Base-by-base conservation (phyloP, 2,329 filamentous ascomycete genomes). In the Hymenotorrendiella dingleyae region DNA sequence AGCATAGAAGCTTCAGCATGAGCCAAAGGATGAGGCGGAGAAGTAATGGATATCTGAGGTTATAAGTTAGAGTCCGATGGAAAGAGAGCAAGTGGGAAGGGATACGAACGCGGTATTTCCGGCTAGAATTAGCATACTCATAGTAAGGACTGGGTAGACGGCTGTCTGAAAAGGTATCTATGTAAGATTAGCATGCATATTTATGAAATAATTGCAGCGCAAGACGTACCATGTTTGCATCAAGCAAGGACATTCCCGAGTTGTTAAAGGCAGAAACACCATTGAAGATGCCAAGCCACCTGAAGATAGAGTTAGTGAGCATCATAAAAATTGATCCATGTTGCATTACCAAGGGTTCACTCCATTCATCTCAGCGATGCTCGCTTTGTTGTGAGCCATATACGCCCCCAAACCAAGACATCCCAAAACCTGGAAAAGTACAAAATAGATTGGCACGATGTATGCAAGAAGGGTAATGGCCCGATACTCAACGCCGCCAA, bases 191-290 rank as follows among this genome's bases (percentile, higher is more conserved):
- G 11, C 21, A 41, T 2, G 12, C 14, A 16, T 32, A 27, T 9
- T 14, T 19, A n/a, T 12, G 27, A 19, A 8, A 20, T n/a, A n/a
- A n/a, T n/a, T n/a, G 20, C 9, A 16, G 20, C 19, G 27, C 21
- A n/a, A 22, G 5, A 46, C 48, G 66, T 47, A 65, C 65, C 64
- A 86, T 80, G 54, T 82, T 84, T 29, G 74, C 71, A 57, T 85
- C 80, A 10, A 84, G 63, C 26, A 84, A 66, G 16, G 74, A 76
- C 78, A 86, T 82, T 29, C 81, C 80, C n/a, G 73, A 79, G 52
- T 84, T 85, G 62, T 83, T 84, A 61, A 85, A 86, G 0, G 80
- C 81, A 14, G 78, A 82, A 4, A 78, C 72, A 2, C 76, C 77
- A 47, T 82, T 80, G 63, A 85, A 86, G 33, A 78, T 72, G 29